A percentile compares a stretch with the other conserved stretches of the same genome.
These are phyloP conservation scores for Beauveria bassiana DNA, from an alignment of 2,329 filamentous ascomycete genomes.

Conservation along the genomic window DNA sequence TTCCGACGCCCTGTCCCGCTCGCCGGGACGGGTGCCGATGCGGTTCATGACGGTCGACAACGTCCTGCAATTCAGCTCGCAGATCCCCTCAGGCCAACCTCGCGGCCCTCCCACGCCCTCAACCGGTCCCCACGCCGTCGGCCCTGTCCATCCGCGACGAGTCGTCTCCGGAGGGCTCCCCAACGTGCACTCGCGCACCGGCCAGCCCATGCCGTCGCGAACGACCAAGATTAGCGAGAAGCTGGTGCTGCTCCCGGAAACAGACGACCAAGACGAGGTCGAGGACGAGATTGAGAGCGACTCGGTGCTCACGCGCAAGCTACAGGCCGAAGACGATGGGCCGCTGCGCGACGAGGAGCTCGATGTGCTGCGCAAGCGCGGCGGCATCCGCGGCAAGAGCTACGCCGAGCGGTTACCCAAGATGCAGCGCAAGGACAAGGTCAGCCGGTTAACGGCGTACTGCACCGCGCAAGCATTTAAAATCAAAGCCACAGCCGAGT, in stretches of 20 bases:
- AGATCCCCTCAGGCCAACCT: constrained; percentile 90
- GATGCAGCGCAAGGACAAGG: constrained; percentile 73
- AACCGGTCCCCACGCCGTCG: constrained; percentile 23
- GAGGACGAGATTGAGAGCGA: constrained; percentile 52
- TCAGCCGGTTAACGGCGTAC: constrained; percentile 88
- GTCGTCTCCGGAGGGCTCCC: constrained; percentile 32
- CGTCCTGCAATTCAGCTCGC: constrained; percentile 85
- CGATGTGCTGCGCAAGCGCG: constrained; percentile 54
- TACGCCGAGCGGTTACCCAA: constrained; percentile 93
- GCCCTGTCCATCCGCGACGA: constrained; percentile 18
- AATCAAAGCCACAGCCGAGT: constrained; percentile 78
- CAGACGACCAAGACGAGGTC: constrained; percentile 45
- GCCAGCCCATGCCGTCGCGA: constrained; percentile 65
- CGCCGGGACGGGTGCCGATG: constrained; percentile 40
- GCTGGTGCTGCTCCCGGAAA: constrained; percentile 87
- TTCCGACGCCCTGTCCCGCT: constrained; percentile 24
- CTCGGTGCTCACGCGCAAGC: constrained; percentile 25
- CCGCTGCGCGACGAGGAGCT: constrained; percentile 63
- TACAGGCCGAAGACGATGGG: constrained; percentile 51
- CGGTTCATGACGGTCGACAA: constrained; percentile 88
- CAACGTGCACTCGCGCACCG: constrained; percentile 34
- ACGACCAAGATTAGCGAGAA: constrained; percentile 96
- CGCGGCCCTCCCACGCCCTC: constrained; percentile 56
- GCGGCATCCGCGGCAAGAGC: constrained; percentile 66
- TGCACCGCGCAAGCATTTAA: constrained; percentile 94